These are phyloP conservation scores for Vaccinium corymbosum DNA, from an alignment of 148 eudicot species.

Conservation along the genomic window DNA sequence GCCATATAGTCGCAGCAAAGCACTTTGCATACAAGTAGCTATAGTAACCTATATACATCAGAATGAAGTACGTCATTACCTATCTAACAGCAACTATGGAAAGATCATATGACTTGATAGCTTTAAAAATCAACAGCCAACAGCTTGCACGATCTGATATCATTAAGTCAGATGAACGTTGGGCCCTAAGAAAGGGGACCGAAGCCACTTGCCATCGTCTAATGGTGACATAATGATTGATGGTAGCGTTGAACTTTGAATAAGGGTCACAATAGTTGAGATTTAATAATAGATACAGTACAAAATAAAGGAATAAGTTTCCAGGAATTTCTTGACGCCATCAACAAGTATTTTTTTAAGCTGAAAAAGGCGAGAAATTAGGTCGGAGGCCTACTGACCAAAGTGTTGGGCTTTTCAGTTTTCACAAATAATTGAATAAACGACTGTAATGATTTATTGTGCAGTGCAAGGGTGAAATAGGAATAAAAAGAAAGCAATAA, in stretches of 20 bases:
- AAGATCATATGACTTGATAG: neutral
- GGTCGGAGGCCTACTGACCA: neutral
- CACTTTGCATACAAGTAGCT: constrained; percentile 97
- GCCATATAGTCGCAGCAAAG: constrained; percentile 89
- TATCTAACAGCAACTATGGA: neutral
- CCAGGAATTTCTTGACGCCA: neutral
- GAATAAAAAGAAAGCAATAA: neutral
- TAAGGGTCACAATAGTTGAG: neutral
- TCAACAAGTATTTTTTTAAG: neutral
- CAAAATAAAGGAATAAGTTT: neutral
- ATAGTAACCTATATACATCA: constrained; percentile 58
- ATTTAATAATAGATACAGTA: neutral
- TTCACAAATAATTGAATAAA: neutral
- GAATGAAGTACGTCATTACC: neutral
- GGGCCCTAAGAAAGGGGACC: neutral
- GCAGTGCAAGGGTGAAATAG: neutral
- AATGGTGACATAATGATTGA: neutral
- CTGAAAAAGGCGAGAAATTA: neutral
- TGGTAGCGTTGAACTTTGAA: no score
- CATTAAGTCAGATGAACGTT: neutral
- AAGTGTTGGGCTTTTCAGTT: neutral
- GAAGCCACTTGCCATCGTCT: neutral
- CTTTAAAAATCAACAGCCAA: neutral
- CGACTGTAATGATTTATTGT: neutral
- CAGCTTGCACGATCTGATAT: neutral